Evolutionary conservation across 139 green algal genomes (phyloP).

Genomic region (Haematococcus lacustris): DNA sequence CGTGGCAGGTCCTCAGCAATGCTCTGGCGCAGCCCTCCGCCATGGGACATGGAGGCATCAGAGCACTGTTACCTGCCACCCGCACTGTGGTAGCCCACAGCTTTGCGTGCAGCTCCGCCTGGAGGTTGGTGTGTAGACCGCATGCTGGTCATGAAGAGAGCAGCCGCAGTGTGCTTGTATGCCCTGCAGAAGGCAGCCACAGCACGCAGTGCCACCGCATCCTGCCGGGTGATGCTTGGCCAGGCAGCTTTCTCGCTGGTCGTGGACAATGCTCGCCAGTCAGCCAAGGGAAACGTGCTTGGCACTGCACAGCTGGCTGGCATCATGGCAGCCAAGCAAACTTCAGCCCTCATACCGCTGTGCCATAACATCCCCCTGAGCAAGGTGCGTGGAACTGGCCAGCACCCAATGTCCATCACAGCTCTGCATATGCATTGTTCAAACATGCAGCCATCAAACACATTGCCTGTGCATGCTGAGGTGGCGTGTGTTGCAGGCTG

Average conservation of each 20-base stretch:
- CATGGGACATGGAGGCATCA: background rate
- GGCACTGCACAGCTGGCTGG: conserved; percentile 78
- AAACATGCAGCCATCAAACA: too few relatives aligned
- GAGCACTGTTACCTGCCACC: background rate
- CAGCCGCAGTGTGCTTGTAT: background rate
- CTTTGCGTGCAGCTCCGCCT: background rate
- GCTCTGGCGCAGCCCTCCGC: background rate
- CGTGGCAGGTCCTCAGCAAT: background rate
- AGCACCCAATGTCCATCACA: too few relatives aligned
- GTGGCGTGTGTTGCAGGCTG: too few relatives aligned
- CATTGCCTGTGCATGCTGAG: too few relatives aligned
- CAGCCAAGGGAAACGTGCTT: conserved; percentile 88
- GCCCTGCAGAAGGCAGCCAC: conserved; percentile 51
- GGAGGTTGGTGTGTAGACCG: background rate
- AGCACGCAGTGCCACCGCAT: conserved; percentile 52
- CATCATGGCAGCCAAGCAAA: conserved; percentile 89
- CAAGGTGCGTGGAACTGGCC: conserved; percentile 50
- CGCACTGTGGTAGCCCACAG: background rate
- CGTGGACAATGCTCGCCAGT: conserved; percentile 42
- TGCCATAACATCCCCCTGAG: conserved; percentile 78
- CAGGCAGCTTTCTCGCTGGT: conserved; percentile 56
- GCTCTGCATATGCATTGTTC: too few relatives aligned
- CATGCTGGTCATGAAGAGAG: background rate
- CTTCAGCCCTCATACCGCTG: conserved; percentile 74
- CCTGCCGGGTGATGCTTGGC: conserved; percentile 61